Evolutionary conservation across 2,329 filamentous ascomycete genomes (phyloP).

Genomic region (Cercospora citrullina): DNA sequence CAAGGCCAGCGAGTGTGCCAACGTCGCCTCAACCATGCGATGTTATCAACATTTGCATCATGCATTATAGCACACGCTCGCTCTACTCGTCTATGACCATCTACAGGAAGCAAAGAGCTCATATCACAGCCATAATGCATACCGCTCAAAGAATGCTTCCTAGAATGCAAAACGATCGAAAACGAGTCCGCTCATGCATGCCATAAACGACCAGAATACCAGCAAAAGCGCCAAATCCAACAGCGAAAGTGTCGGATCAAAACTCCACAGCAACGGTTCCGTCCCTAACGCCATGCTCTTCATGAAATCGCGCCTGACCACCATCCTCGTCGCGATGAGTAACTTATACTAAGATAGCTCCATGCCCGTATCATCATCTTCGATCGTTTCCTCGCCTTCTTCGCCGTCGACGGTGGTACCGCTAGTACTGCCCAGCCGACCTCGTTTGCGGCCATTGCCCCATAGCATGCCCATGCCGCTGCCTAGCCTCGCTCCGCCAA

Average conservation of each 20-base stretch:
- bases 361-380: constrained; percentile 38
- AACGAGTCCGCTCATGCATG: not conserved
- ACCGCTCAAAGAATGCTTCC: not conserved
- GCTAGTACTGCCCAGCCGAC: constrained; percentile 44
- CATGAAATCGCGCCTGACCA: not conserved
- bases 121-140: not conserved
- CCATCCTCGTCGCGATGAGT: constrained; percentile 3
- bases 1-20: not conserved
- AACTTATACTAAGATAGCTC: constrained; percentile 31
- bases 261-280: not conserved
- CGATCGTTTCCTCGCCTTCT: constrained; percentile 33
- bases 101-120: not conserved
- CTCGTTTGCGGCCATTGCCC: constrained; percentile 47
- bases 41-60: not conserved
- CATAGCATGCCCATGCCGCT: constrained; percentile 39
- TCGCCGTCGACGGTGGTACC: constrained; percentile 47
- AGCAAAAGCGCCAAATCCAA: not conserved
- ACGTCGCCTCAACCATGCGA: too few relatives aligned
- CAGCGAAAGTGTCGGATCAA: not conserved
- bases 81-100: not conserved
- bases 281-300: not conserved
- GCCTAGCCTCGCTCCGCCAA: constrained; percentile 52
- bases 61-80: not conserved
- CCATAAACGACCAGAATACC: not conserved
- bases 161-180: not conserved